Evolutionary conservation across 371 early-diverging fungal species (phyloP).

Genomic region (Chytridium lagenaria): DNA sequence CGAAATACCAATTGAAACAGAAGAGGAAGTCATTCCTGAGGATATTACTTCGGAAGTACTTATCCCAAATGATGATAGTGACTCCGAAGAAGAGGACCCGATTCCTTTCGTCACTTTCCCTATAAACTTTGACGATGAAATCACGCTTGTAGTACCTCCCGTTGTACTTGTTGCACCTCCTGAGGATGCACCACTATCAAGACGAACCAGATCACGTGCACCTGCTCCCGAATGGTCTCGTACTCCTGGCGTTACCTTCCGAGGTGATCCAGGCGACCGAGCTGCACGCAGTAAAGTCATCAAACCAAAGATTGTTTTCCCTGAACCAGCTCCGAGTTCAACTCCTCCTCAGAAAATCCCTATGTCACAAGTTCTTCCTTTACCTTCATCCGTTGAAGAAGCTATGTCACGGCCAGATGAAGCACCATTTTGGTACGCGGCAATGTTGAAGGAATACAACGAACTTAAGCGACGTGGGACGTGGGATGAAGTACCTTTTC

Average conservation of each 20-base stretch:
- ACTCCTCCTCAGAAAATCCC: neutral
- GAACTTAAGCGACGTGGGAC: neutral
- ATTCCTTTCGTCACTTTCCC: too few relatives aligned
- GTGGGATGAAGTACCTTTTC: slow-evolving; percentile 1
- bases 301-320: neutral
- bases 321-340: neutral
- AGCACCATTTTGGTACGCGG: slow-evolving; percentile 8
- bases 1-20: too few relatives aligned
- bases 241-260: neutral
- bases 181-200: too few relatives aligned
- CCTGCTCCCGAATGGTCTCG: neutral
- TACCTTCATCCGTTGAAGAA: neutral
- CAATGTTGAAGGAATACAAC: neutral
- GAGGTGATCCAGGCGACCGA: too few relatives aligned
- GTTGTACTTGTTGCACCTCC: too few relatives aligned
- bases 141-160: too few relatives aligned
- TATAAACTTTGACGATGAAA: too few relatives aligned
- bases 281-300: neutral
- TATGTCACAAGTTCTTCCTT: neutral
- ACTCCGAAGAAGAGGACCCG: too few relatives aligned
- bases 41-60: too few relatives aligned
- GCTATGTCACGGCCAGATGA: slow-evolving; percentile 7
- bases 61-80: too few relatives aligned
- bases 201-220: neutral
- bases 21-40: too few relatives aligned